Evolutionary conservation across 164 flowering plant genomes (phyloP), one percentile per base, ranked within the genome.

Genomic region (Dillenia turbinata): DNA sequence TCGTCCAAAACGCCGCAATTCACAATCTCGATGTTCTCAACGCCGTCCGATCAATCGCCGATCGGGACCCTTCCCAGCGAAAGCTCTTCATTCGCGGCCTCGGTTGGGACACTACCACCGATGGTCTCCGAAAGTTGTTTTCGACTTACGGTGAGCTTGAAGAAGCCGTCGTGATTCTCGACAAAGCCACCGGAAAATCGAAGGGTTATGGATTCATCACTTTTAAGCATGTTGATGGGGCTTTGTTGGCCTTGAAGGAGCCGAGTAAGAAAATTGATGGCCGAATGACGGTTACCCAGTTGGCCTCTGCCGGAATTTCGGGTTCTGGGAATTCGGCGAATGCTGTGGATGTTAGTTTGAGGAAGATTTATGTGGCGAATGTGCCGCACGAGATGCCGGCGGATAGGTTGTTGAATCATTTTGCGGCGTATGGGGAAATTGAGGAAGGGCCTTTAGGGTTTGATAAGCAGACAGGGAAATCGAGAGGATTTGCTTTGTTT

Each of bases 51-150:
- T 56, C 79, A 10, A 64, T 90, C 44, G 95, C 95, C 44, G 91
- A 90, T 59, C 71, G 77, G 1, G 97, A 90, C 52, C 68, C 77
- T 6, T 57, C 89, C 15, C 93, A 83, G 71, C 76, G 97, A 14
- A 95, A 95, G 81, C 89, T 92, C 57, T 95, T 95, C 75, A 77
- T 95, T 44, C 92, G 97, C n/a, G 99, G 97, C 40, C 90, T 95
- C 10, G 97, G 97, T 0, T 88, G 96, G 94, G 97, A 95, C 52
- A 88, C 99, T 65, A 88, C 89, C 53, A 75, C 90, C 13, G 99
- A 95, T 1, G 74, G 74, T 24, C 81, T 95, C 13, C 84, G 86
- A 12, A 8, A 67, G 8, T 78, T 85, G 12, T 95, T 95, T 66
- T 79, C 93, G 1, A 24, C 70, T 8, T 90, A 77, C 59, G 99